Conservation (phyloP, 2,329 filamentous ascomycete genomes). For the Paraphaeosphaeria minitans region DNA sequence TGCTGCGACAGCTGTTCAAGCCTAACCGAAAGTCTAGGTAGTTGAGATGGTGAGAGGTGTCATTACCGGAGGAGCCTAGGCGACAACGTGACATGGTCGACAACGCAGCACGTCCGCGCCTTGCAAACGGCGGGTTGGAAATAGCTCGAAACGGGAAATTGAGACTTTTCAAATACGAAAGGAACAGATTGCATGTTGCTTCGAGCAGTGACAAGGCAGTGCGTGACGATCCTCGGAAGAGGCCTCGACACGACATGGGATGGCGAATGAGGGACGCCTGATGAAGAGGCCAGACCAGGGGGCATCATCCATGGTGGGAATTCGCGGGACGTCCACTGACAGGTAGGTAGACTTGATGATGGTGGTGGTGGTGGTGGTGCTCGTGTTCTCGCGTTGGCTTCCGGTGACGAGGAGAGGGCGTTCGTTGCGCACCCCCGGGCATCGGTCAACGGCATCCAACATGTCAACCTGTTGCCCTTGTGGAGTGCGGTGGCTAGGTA, state of each 20-base stretch:
- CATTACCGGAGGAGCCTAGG: not conserved
- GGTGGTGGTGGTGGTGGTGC: no score
- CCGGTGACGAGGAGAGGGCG: conserved; percentile 4
- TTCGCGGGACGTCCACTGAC: not conserved
- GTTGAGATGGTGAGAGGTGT: conserved; percentile 5
- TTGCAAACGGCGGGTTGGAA: not conserved
- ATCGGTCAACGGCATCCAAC: not conserved
- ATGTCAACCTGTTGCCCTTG: conserved; percentile 7
- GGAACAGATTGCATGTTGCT: not conserved
- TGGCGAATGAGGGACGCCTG: not conserved
- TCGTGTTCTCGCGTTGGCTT: not conserved
- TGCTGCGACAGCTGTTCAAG: conserved; percentile 13
- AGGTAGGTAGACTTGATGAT: no score
- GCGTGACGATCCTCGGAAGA: conserved; percentile 6
- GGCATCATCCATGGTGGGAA: not conserved
- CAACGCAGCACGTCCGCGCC: not conserved
- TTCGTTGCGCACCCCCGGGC: no score
- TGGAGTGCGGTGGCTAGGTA: no score
- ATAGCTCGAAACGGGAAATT: conserved; percentile 7
- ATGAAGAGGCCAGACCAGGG: not conserved
- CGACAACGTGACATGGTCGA: not conserved
- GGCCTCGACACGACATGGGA: not conserved
- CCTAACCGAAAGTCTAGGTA: conserved; percentile 11
- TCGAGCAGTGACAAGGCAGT: not conserved
- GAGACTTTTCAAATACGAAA: not conserved